phyloP scores from a whole-genome alignment of 2,329 filamentous ascomycete genomes.

The Fusarium sp. region DNA sequence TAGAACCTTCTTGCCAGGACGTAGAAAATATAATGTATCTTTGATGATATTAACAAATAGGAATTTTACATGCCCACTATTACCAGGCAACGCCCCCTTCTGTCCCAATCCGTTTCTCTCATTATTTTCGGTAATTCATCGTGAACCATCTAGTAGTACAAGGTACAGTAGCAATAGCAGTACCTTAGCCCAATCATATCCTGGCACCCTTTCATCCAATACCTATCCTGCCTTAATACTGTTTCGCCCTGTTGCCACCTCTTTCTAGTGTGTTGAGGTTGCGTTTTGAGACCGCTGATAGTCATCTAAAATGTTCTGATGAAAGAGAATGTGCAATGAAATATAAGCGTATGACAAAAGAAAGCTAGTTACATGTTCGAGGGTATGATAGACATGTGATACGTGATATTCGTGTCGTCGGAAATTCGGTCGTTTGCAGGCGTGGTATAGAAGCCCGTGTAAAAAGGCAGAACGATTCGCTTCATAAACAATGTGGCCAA shows the following conservation, averaged over 20 bases:
- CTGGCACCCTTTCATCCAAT: neutral
- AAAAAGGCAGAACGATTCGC: slow-evolving; percentile 11
- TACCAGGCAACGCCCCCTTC: slow-evolving; percentile 16
- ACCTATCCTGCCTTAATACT: neutral
- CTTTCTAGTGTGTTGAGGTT: slow-evolving; percentile 1
- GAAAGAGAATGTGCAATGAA: neutral
- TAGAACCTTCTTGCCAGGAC: neutral
- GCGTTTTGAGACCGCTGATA: slow-evolving; percentile 2
- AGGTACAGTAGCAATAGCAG: neutral
- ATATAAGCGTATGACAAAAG: slow-evolving; percentile 24
- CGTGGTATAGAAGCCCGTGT: slow-evolving; percentile 11
- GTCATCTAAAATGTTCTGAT: slow-evolving; percentile 19
- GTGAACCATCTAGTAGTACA: slow-evolving; percentile 35
- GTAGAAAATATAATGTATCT: slow-evolving; percentile 1
- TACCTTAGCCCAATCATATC: neutral
- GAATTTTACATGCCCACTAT: slow-evolving; percentile 23
- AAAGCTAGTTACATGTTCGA: slow-evolving; percentile 30
- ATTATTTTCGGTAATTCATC: slow-evolving; percentile 33
- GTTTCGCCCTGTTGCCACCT: neutral
- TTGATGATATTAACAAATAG: slow-evolving; percentile 6
- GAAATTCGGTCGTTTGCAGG: slow-evolving; percentile 34
- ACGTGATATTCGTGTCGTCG: slow-evolving; percentile 44
- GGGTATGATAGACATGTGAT: slow-evolving; percentile 39
- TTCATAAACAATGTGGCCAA: slow-evolving; percentile 23
- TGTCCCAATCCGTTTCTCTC: slow-evolving; percentile 23